Base-by-base conservation (phyloP, 2,329 filamentous ascomycete genomes). In the Rhinocladiella similis region DNA sequence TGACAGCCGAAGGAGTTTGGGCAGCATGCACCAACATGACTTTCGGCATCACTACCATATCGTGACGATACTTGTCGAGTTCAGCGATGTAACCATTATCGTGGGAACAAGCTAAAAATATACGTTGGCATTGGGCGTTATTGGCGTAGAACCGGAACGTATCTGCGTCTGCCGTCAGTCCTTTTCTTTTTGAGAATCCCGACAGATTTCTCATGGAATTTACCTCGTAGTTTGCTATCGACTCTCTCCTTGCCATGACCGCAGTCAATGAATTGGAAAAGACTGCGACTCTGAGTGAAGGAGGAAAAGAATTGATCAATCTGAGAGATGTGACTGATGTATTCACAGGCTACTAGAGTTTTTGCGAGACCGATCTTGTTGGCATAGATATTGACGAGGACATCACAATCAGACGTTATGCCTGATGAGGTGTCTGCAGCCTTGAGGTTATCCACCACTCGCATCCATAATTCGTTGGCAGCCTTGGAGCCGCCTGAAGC, bases 101-200 rank as follows among this genome's bases (percentile, higher is more conserved):
- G 62, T 86, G 83, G 63, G 84, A 87, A 38, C 79, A 83, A 4
- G 83, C 85, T 55, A 85, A 83, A 65, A 82, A 83, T 35, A 88
- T 83, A 66, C 86, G 84, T 62, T 82, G 83, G 72, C 85, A 88
- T 64, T 85, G 81, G 3, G 76, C 71, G 62, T 82, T 83, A 45
- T 84, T 79, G 33, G 76, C 78, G 58, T 83, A 84, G 1, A 85
- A 72, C 4, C 75, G 72, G 66, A 54, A 70, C 58, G 62, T 73
- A 63, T 73, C 62, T 64, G 35, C 14, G 50, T 25, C 4, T 9
- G 25, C 20, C 4, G 41, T 58, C 47, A 59, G 43, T 36, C 19
- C 14, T 16, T 18, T 3, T n/a, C n/a, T n/a, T n/a, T 47, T 50
- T 4, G 7, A 14, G 7, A 35, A 29, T 18, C 22, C 13, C 18